Conservation (phyloP, 495 filamentous ascomycete genomes). For the Friedmanniomyces endolithicus region DNA sequence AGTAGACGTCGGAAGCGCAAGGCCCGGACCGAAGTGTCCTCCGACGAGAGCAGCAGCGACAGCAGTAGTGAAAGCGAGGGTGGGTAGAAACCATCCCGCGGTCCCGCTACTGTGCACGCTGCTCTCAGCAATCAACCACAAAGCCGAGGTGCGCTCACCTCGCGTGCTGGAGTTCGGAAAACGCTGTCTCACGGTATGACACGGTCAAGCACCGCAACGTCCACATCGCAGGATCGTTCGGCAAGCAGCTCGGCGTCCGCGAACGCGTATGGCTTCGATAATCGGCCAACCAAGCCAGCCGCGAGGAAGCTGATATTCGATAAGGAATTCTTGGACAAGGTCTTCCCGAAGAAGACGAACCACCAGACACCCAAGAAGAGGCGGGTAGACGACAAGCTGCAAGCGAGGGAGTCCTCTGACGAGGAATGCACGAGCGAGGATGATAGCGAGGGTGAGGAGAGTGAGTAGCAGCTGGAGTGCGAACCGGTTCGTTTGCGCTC, state of each 20-base stretch:
- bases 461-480: background rate
- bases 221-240: background rate
- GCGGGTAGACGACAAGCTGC: background rate
- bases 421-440: background rate
- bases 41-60: conserved; percentile 3
- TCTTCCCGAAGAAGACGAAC: conserved; percentile 8
- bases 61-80: conserved; percentile 9
- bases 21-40: conserved; percentile 9
- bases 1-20: conserved; percentile 14
- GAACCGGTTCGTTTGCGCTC: no score
- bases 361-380: background rate
- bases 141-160: background rate
- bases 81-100: conserved; percentile 5
- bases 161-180: background rate
- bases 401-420: background rate
- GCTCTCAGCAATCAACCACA: background rate
- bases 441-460: background rate
- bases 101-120: conserved; percentile 1
- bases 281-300: background rate
- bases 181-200: background rate
- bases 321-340: conserved; percentile 4
- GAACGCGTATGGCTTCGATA: background rate
- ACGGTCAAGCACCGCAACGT: background rate
- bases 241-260: background rate
- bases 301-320: conserved; percentile 11